Base-by-base conservation (phyloP, 345 rosid species). In the Noccaea bulbosa region DNA sequence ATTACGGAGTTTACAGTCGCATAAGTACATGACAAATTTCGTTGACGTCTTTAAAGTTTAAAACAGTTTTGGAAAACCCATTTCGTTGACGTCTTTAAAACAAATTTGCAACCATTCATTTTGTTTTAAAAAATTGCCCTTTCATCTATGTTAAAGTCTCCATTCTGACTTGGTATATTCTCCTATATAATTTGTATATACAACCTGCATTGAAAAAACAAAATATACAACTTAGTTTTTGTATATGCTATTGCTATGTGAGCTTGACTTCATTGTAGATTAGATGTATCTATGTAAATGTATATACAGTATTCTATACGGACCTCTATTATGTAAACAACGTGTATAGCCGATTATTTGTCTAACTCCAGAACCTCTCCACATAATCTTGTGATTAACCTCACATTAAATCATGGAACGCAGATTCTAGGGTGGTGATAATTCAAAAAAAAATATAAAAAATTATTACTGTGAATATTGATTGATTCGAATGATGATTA, bases 291-390 rank as follows among this genome's bases (percentile, higher is more conserved):
- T 11, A 9, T 41, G 30, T 27, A 62, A 8, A 34, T 47, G 2
- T 24, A 71, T 12, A n/a, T 12, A n/a, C 32, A 56, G 8, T 22
- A 50, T 4, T 47, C 44, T 20, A 38, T 47, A 43, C 32, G 7
- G 48, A 47, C 46, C 70, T 75, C 74, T 75, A 75, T 68, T 75
- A 75, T 75, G 56, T 62, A 58, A 62, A 62, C 68, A 74, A 74
- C 73, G 78, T 74, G 78, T 44, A 11, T 67, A 67, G 78, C 73
- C 62, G 73, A 67, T 67, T 74, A 43, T 43, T 67, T 74, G 78
- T 74, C 73, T 44, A 74, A 24, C 55, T 51, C 51, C 16, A 48
- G 8, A n/a, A 66, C 27, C 2, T 56, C 62, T 39, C 11, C 9
- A 58, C 30, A 60, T 52, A 74, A 52, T 41, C 54, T 66, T 52